Base-by-base conservation (phyloP, 345 rosid genomes). In the Syzygium grande region DNA sequence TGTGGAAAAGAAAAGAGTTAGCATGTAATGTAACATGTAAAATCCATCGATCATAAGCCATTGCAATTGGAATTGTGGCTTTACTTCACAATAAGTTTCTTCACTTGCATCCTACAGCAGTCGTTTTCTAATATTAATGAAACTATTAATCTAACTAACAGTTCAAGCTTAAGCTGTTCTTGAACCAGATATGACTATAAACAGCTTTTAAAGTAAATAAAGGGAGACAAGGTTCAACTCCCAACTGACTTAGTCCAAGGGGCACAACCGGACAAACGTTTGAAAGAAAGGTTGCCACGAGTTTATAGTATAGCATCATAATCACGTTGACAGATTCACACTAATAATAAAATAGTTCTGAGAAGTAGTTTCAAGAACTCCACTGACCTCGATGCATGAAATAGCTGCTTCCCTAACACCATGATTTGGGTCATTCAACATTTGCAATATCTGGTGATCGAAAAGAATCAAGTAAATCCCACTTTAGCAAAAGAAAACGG, bases 331-430 rank as follows among this genome's bases (percentile, higher is more conserved):
- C n/a, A 58, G 21, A 23, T 58, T 58, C 63, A 56, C 13, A 73
- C 38, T 73, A 73, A 73, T 27, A 73, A 38, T 38, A 38, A 38
- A 73, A 38, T 19, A 73, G 27, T 19, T 38, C 23, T 10, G 80
- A 25, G 1, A 38, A 73, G 80, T 38, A 73, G 38, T 73, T 73
- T 73, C 27, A 73, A 73, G 80, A 38, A 73, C 27, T 19, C 38
- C 49, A 88, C 89, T 86, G 61, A 96, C 99, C 99, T 97, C 98
- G 78, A 97, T 95, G 94, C 99, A 98, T 86, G 92, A 90, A 89
- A 97, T 92, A 87, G 98, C 97, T 86, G 98, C 97, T 93, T 97
- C 99, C 87, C 99, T 94, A 86, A 98, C 99, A 85, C 95, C 92
- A 54, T 91, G 96, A 93, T 98, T 98, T 29, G 97, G 90, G 88